These are phyloP conservation scores for Xylaria sp. DNA, from an alignment of 2,329 filamentous ascomycete species.

Conservation along the genomic window DNA sequence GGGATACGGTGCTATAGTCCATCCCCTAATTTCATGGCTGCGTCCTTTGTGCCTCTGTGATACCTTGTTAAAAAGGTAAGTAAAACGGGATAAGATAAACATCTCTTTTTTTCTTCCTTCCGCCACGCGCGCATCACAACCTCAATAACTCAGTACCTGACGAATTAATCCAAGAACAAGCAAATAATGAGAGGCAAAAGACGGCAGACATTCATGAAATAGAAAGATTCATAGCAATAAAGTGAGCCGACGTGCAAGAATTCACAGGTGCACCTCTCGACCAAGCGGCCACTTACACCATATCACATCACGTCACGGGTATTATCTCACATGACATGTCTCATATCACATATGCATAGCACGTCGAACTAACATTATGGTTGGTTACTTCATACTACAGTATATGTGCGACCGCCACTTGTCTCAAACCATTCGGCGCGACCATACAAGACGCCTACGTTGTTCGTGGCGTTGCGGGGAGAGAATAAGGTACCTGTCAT, in stretches of 20 bases:
- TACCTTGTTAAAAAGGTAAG: too few species aligned
- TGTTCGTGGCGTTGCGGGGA: background rate
- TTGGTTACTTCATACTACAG: background rate
- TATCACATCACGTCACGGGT: background rate
- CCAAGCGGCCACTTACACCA: background rate
- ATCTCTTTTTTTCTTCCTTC: background rate
- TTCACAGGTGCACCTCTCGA: background rate
- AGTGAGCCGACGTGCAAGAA: background rate
- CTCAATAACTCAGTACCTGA: background rate
- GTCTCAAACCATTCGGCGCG: background rate
- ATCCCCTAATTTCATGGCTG: background rate
- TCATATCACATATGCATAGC: background rate
- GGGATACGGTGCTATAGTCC: background rate
- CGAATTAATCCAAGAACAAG: background rate
- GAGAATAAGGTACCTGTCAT: background rate
- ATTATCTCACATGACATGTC: background rate
- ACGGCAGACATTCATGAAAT: too few species aligned
- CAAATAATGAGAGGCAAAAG: background rate
- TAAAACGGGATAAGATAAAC: too few species aligned
- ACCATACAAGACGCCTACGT: background rate
- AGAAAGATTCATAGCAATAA: background rate
- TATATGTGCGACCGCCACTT: conserved; percentile 10
- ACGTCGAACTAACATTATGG: background rate
- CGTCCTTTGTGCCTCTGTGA: background rate
- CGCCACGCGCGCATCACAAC: background rate